phyloP scores from a whole-genome alignment of 495 filamentous ascomycete species.

The Lepraria neglecta region DNA sequence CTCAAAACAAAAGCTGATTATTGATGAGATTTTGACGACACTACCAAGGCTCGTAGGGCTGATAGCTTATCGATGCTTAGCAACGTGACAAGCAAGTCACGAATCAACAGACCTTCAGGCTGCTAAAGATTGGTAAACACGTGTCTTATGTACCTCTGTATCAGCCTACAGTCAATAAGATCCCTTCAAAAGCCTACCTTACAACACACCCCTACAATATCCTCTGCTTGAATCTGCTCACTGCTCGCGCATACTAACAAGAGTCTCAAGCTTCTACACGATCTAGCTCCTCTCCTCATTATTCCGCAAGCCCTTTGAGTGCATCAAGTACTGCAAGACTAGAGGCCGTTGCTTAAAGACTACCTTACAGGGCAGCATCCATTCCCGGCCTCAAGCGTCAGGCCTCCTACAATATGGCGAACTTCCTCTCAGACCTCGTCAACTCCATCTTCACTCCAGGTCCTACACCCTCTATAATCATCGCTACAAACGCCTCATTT shows the following conservation, averaged over 20 bases:
- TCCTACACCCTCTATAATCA: conserved; percentile 74
- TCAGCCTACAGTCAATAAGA: not conserved
- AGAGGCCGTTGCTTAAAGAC: not conserved
- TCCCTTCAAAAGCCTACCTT: not conserved
- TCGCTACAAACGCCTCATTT: conserved; percentile 88
- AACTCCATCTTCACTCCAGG: conserved; percentile 87
- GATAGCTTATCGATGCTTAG: conserved; percentile 15
- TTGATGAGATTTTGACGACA: too few species aligned
- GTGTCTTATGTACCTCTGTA: conserved; percentile 12
- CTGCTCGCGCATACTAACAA: not conserved
- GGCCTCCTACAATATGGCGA: conserved; percentile 52
- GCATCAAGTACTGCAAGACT: too few species aligned
- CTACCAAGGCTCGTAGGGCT: conserved; percentile 10
- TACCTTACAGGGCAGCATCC: not conserved
- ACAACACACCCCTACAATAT: not conserved
- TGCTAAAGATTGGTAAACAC: conserved; percentile 12
- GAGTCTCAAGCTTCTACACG: not conserved
- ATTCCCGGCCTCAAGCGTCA: not conserved
- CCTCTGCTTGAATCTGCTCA: not conserved
- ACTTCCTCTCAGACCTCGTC: conserved; percentile 79
- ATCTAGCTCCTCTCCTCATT: not conserved
- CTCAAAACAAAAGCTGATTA: too few species aligned
- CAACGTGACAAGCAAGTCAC: conserved; percentile 13
- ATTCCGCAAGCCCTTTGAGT: not conserved
- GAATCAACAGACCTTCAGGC: conserved; percentile 16